Evolutionary conservation across 2,329 filamentous ascomycete species (phyloP), one percentile per base, ranked within the genome.

Genomic region (Diplocarpon mali): DNA sequence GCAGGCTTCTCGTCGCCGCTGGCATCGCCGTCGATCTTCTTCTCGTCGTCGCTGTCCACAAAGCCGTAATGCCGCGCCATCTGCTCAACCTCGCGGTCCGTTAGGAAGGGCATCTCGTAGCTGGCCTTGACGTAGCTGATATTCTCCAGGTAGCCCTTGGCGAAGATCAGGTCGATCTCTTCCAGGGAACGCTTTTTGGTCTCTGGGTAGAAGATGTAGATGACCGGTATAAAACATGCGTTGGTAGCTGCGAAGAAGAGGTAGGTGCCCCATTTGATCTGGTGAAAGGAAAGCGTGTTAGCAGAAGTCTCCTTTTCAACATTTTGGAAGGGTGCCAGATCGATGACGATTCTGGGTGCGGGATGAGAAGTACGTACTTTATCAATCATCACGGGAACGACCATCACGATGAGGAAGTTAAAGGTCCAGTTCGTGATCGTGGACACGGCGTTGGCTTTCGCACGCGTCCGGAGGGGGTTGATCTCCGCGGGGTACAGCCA

Each of bases 121-220:
- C 74, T 71, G 5, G 76, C 76, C 50, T 66, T 66, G 43, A 80
- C 75, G 49, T 79, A 78, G 4, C 69, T 73, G 5, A 74, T 78
- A 2, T 75, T 72, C 61, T 80, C 77, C 27, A 67, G 59, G 52
- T 67, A 68, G 10, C 74, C 75, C 65, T 78, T 78, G 57, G 70
- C 62, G 67, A 83, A 81, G 52, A 85, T 78, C 46, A 75, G 69
- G 56, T 85, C 80, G 62, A 85, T 77, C 59, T 85, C 80, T 61
- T 85, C 80, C 28, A 84, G 67, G 12, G 69, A 75, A 7, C 73
- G 70, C 51, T 61, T 57, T 54, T 69, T 66, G 3, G 75, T 76
- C 56, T 76, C 73, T 0, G 73, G 72, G 43, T 59, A 64, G 39
- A 60, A 59, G 49, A 64, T 56, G 53, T 62, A 65, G 48, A 66